Conservation (phyloP, 108 stramenopile species). For the Cyclotella distinguenda region DNA sequence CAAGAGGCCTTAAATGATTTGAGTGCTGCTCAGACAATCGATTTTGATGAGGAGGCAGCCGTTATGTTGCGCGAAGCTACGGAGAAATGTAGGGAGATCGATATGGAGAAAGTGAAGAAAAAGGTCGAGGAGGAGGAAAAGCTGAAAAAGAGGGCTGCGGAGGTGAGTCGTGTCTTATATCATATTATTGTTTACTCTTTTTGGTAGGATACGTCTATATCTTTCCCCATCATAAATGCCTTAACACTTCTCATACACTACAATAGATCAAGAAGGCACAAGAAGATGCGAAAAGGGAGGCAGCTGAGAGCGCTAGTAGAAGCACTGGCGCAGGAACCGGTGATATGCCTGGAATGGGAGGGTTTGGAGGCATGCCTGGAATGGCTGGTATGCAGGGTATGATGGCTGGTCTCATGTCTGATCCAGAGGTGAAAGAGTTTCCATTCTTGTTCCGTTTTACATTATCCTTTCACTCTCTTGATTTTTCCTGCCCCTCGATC, state of each 20-base stretch:
- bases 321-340: conserved; percentile 21
- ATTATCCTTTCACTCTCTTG: neutral
- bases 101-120: conserved; percentile 53
- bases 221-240: too few species aligned
- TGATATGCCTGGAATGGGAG: conserved; percentile 29
- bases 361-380: conserved; percentile 23
- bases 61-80: conserved; percentile 67
- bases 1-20: conserved; percentile 54
- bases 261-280: conserved; percentile 59
- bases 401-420: conserved; percentile 75
- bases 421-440: conserved; percentile 40
- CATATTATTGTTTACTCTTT: neutral
- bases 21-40: conserved; percentile 75
- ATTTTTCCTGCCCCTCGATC: neutral
- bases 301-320: conserved; percentile 16
- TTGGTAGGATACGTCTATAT: too few species aligned
- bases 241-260: neutral
- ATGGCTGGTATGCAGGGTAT: conserved; percentile 63
- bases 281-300: conserved; percentile 40
- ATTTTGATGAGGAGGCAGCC: conserved; percentile 86
- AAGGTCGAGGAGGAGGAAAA: conserved; percentile 78
- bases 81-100: conserved; percentile 53
- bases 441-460: neutral
- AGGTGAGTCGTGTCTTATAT: conserved; percentile 12
- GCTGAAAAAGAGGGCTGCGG: conserved; percentile 73